Base-by-base conservation (phyloP, 2,329 filamentous ascomycete genomes). In the Talaromyces rugulosus region DNA sequence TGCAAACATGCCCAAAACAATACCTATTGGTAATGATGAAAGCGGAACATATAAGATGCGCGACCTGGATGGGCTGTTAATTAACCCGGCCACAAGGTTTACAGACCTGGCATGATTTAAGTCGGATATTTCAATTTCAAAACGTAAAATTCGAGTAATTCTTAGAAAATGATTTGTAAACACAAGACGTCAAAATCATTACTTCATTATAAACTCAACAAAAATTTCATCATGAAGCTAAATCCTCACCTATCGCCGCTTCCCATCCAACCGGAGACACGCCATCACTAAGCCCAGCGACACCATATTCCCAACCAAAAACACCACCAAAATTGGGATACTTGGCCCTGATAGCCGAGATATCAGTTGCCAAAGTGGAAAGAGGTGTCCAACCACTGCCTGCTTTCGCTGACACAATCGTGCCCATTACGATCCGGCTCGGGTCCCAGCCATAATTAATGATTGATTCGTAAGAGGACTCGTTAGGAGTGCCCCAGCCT, bases 281-380 rank as follows among this genome's bases (percentile, higher is more conserved):
- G 12, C 53, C 34, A 28, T 63, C 62, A 47, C 34, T 60, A 9
- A 28, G 12, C 18, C 58, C 58, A 44, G 86, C 84, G 76, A 93
- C 92, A 75, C 92, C 94, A 73, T 92, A 95, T 77, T 95, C 91
- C 91, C 91, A 95, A 4, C 89, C 90, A 86, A 91, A 91, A 12
- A 95, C 85, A 1, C 91, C 91, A 0, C 90, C 91, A 72, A 94
- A 91, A 0, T 77, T 76, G 1, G 81, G 80, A 69, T 89, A 88
- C 62, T 79, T 79, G 28, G 81, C 76, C 47, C 78, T 77, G 63
- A 90, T 70, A 33, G 78, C 72, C 44, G 78, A 76, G 51, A 89
- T 71, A 6, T 85, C 84, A 42, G 77, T 75, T 23, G 78, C 76
- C 33, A 89, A 71, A 5, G 78, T 69, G 50, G 80, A 77, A 63